Evolutionary conservation across 768 basidiomycete species (phyloP), one percentile per base, ranked within the genome.

Genomic region (Boletus insuetus): DNA sequence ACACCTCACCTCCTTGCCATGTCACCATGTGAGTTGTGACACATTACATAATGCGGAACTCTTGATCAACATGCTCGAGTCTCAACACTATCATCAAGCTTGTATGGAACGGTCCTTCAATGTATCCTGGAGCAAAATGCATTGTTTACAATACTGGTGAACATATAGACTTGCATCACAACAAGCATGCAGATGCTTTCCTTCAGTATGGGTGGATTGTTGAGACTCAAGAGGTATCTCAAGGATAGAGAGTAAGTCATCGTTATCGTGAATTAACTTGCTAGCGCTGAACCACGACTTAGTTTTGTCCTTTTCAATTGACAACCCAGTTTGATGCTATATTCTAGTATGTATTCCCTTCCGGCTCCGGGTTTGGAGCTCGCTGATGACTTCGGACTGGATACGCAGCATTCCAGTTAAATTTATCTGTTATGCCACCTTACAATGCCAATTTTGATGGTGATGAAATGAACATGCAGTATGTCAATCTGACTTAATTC

Each of bases 381-480:
- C 26, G 37, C 54, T 59, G 67, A 73, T 73, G 29, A 4, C 32
- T 14, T 24, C 22, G 3, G 22, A 24, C 24, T 24, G 24, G 29
- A 11, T 49, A 24, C 22, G 9, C 54, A 95, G 94, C 96, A 52
- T 99, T 98, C 79, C 94, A 95, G 53, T 74, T 98, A 60, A 98
- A 98, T 71, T 86, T 98, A 58, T 98, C 97, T 53, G 97, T 98
- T 52, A 98, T 94, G 11, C 93, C 96, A 37, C 97, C 97, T 0
- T 98, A 99, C 75, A 98, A 98, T 65, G 97, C 97, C 69, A 95
- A 99, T 75, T 99, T 98, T 74, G 97, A 98, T 67, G 96, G 97
- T 62, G 96, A 98, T 67, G 97, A 98, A 73, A 99, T 98, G 97
- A 98, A 99, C 76, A 91, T 98, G 89, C 97, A 98, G 94, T 96